These are phyloP conservation scores for Andrographis paniculata DNA, from an alignment of 305 asterid species.

Conservation along the genomic window DNA sequence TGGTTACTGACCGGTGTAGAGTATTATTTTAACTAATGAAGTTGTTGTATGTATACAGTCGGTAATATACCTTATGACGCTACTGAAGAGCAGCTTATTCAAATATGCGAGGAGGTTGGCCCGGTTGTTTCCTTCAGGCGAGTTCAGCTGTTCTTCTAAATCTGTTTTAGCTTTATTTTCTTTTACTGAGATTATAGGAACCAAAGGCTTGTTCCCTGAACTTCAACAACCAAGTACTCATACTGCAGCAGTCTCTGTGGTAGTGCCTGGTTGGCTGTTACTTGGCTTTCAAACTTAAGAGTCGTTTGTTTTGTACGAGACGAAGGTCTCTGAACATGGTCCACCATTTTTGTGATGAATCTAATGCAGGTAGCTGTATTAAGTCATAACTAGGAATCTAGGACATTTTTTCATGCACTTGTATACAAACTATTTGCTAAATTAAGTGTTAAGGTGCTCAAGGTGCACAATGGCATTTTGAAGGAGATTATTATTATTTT, in stretches of 20 bases:
- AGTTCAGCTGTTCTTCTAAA: conserved; percentile 13
- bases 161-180: neutral
- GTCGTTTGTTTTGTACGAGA: too few relatives aligned
- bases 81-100: conserved; percentile 81
- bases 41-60: conserved; percentile 31
- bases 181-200: neutral
- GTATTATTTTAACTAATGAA: conserved; percentile 12
- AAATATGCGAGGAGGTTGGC: conserved; percentile 94
- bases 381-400: too few relatives aligned
- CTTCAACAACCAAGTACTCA: too few relatives aligned
- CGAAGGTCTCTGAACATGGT: too few relatives aligned
- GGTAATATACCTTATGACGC: conserved; percentile 98
- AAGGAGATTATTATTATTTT: too few relatives aligned
- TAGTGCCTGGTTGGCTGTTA: too few relatives aligned
- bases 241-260: too few relatives aligned
- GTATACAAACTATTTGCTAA: neutral
- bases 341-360: too few relatives aligned
- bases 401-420: neutral
- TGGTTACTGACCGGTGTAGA: conserved; percentile 1
- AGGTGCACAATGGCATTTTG: neutral
- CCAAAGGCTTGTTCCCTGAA: neutral
- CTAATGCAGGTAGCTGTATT: too few relatives aligned
- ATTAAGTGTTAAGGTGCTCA: neutral
- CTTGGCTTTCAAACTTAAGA: too few relatives aligned
- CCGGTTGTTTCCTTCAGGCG: conserved; percentile 94